Evolutionary conservation across 768 basidiomycete genomes (phyloP), one percentile per base, ranked within the genome.

Genomic region (Hypholoma sublateritium): DNA sequence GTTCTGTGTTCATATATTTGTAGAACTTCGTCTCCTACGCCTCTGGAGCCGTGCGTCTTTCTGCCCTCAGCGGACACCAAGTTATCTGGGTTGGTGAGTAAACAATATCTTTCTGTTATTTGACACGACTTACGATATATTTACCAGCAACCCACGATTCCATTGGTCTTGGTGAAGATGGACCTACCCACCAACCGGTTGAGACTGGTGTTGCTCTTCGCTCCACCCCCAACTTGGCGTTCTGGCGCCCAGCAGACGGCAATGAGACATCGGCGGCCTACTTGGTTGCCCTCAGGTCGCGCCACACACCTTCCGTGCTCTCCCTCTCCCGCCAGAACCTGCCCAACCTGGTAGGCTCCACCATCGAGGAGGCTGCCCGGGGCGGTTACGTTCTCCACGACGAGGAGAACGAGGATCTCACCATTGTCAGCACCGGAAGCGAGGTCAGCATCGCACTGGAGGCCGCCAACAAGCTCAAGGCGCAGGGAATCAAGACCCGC

Each of bases 261-360:
- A 96, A 97, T 71, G 95, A 98, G 79, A 95, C 93, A n/a, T 94
- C 92, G 19, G 95, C 95, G 19, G 83, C 95, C 16, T 97, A 97
- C 79, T 71, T 84, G 58, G 84, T 88, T 56, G 89, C 94, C 45
- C 72, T 98, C 64, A 79, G 81, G 61, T 87, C 91, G 59, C 82
- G 73, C 59, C 73, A 77, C 65, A 95, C 92, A 2, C 94, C 95
- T 25, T 94, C 93, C 22, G 80, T 95, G 63, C 77, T 93, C 56
- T 88, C 86, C 4, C 82, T 91, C 55, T 92, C 93, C 53, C 85
- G 91, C 41, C 91, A 96, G 77, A 95, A 93, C 78, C 82, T 98
- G 36, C 95, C 95, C 50, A 95, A 97, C 70, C 86, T 98, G 58
- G 92, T 89, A 67, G 85, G 83, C 55, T 95, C 93, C 24, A 80